phyloP scores from a whole-genome alignment of 2,329 filamentous ascomycete species.

The Drechslerella coelobrocha region DNA sequence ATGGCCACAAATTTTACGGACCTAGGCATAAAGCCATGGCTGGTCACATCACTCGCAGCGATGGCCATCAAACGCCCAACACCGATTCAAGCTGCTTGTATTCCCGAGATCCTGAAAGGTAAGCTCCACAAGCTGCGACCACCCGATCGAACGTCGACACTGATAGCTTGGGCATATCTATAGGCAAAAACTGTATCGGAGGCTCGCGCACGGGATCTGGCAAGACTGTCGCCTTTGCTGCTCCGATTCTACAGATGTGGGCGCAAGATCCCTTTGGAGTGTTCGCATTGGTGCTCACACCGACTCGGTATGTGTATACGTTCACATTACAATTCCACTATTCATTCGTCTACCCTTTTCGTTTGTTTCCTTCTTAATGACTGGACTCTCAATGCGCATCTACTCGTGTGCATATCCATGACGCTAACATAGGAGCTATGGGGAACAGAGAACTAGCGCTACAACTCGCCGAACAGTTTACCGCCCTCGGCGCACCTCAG shows the following conservation, averaged over 20 bases:
- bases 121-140: background rate
- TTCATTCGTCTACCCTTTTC: background rate
- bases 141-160: background rate
- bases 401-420: too few species aligned
- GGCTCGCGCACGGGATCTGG: slow-evolving; percentile 93
- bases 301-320: slow-evolving; percentile 68
- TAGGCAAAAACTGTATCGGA: slow-evolving; percentile 85
- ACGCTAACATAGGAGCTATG: background rate
- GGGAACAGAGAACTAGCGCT: slow-evolving; percentile 78
- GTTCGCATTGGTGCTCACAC: slow-evolving; percentile 86
- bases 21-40: slow-evolving; percentile 81
- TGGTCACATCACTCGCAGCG: slow-evolving; percentile 76
- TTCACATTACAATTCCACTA: background rate
- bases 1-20: slow-evolving; percentile 69
- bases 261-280: slow-evolving; percentile 89
- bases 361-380: too few species aligned
- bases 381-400: too few species aligned
- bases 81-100: slow-evolving; percentile 88
- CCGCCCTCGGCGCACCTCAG: slow-evolving; percentile 86
- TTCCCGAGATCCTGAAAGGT: slow-evolving; percentile 85
- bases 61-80: slow-evolving; percentile 89
- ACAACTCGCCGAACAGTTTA: slow-evolving; percentile 95
- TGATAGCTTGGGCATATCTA: background rate
- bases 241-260: slow-evolving; percentile 93
- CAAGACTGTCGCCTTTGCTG: slow-evolving; percentile 95